These are phyloP conservation scores for Eutrema yunnanense DNA, from an alignment of 345 rosid genomes.

Conservation along the genomic window DNA sequence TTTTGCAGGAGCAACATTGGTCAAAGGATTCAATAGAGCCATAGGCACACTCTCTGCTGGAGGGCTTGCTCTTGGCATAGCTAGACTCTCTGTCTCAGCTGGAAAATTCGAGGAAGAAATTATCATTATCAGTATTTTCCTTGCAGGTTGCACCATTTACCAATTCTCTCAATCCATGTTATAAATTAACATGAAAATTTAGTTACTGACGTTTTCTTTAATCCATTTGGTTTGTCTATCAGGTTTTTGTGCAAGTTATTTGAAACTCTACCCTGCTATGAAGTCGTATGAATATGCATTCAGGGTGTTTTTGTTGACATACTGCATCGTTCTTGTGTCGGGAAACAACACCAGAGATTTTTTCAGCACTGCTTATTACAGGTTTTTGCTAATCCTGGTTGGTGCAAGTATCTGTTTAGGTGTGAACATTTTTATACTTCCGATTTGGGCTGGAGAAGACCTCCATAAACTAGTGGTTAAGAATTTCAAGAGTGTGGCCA, in stretches of 20 bases:
- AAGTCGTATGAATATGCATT: slow-evolving; percentile 80
- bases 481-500: slow-evolving; percentile 76
- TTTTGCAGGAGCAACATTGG: slow-evolving; percentile 69
- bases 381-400: slow-evolving; percentile 55
- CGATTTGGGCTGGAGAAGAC: slow-evolving; percentile 94
- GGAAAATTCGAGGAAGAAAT: slow-evolving; percentile 55
- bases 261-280: slow-evolving; percentile 66
- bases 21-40: slow-evolving; percentile 84
- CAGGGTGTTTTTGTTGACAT: slow-evolving; percentile 87
- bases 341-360: slow-evolving; percentile 52
- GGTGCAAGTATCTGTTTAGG: slow-evolving; percentile 66
- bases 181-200: background rate
- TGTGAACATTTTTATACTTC: slow-evolving; percentile 58
- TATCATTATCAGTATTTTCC: slow-evolving; percentile 57
- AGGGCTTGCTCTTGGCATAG: slow-evolving; percentile 71
- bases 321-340: slow-evolving; percentile 74
- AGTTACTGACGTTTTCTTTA: background rate
- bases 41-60: slow-evolving; percentile 87
- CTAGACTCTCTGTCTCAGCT: slow-evolving; percentile 45
- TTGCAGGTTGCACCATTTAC: slow-evolving; percentile 49
- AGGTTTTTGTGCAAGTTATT: slow-evolving; percentile 65
- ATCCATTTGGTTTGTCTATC: background rate
- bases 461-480: slow-evolving; percentile 82
- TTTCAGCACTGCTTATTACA: slow-evolving; percentile 49
- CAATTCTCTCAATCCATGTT: background rate